Base-by-base conservation (phyloP, 2,329 filamentous ascomycete genomes). In the Pseudocercospora cruenta region DNA sequence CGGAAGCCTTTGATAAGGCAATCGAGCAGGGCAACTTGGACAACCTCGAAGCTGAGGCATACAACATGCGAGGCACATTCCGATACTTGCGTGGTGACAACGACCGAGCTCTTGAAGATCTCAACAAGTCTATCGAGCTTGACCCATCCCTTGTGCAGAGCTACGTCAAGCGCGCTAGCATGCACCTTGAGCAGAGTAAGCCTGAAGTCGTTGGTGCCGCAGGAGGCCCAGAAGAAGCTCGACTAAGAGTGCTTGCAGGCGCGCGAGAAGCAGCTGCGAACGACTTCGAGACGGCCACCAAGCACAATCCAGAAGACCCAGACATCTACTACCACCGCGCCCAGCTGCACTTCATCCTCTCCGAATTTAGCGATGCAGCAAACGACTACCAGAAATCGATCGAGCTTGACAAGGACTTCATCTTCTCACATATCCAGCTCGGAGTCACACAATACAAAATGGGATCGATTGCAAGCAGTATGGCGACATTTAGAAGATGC, bases 381-480 rank as follows among this genome's bases (percentile, higher is more conserved):
- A 97, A 96, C 83, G 95, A 99, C 82, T 99, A 99, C 83, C 95
- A 99, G 80, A 97, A 96, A 83, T 98, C 95, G 2, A 99, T 99
- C 76, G 95, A 99, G 75, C 87, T 99, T 31, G 95, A 99, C 84
- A 87, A 89, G 73, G 90, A 92, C 72, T 99, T 99, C 81, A 99
- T 99, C 83, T 99, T 97, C 87, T 98, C 94, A 7, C 95, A 99
- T 83, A 99, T 99, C 76, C 95, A 99, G 82, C 91, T 99, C 51
- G 95, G 95, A 79, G 95, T 99, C 60, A 99, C 95, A 58, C 95
- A 99, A 82, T 99, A 99, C 86, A 99, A 99, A 89, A 96, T 98
- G 91, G 95, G 95, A 72, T 97, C 93, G 31, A 91, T 99, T 65
- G 95, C 95, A 7, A 97, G 94, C 8, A 97, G 94, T 55, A 98